Base-by-base conservation (phyloP, 1,284 basidiomycete genomes). In the Trichosporon coremiiforme region DNA sequence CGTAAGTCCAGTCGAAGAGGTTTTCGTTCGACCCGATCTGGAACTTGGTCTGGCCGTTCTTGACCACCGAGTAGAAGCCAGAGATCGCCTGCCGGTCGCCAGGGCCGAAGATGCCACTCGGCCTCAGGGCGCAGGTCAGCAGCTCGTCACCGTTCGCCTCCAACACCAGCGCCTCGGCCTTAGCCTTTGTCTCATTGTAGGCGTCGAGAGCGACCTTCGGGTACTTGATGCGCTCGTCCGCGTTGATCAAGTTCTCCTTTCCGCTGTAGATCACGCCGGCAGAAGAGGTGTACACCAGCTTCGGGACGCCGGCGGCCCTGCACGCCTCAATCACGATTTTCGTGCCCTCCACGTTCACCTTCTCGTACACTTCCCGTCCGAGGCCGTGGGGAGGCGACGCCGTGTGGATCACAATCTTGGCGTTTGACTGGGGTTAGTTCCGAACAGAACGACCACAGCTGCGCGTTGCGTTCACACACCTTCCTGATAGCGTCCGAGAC, bases 1-100 rank as follows among this genome's bases (percentile, higher is more conserved):
- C 94, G 78, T 98, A 98, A 1, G 96, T 98, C 90, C 93, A 98
- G 84, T 99, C 97, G 77, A 95, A 96, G 9, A 98, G 85, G 82
- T 99, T 99, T 72, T 87, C 88, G 85, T 98, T 98, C 83, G 91
- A 87, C 63, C 97, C 97, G 72, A 99, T 90, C 84, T 98, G 96
- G 86, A 94, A 93, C 75, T 93, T 90, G 2, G 94, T 94, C 83
- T 96, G 92, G 25, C 89, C 88, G 68, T 89, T 88, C 77, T 91
- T 87, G 80, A 95, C 91, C 7, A 92, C 94, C 72, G 91, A 85
- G 83, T 91, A 90, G 63, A 97, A 86, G 17, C 93, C 93, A 2
- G 87, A 85, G 82, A 97, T 90, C 71, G 90, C 88, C 83, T 98
- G 95, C 38, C 94, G 88, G 80, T 99, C 96, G 4, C 95, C 94